Conservation (phyloP, 2,329 filamentous ascomycete species). For the Cordyceps fumosorosea region DNA sequence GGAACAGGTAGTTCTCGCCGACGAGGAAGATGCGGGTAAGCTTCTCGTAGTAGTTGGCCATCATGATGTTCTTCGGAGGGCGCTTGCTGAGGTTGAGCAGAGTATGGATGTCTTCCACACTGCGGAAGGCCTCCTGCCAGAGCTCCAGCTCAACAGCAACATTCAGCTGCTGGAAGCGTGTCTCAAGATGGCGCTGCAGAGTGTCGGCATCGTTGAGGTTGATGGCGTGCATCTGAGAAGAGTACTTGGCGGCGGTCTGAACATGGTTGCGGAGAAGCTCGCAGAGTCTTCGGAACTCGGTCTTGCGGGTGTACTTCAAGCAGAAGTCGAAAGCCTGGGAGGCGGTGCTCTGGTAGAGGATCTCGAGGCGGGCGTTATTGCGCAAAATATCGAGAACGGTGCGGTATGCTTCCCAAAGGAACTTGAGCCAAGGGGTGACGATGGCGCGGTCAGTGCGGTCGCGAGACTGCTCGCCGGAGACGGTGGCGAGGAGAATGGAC, state of each 20-base stretch:
- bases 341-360: slow-evolving; percentile 97
- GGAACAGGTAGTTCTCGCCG: slow-evolving; percentile 98
- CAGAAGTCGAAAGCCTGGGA: slow-evolving; percentile 99
- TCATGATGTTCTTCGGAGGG: slow-evolving; percentile 97
- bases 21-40: slow-evolving; percentile 97
- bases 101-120: slow-evolving; percentile 97
- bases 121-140: slow-evolving; percentile 99
- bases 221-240: slow-evolving; percentile 97
- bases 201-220: slow-evolving; percentile 97
- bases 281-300: slow-evolving; percentile 96
- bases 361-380: slow-evolving; percentile 96
- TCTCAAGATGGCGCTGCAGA: slow-evolving; percentile 93
- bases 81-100: slow-evolving; percentile 96
- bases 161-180: slow-evolving; percentile 96
- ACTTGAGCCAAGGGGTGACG: slow-evolving; percentile 98
- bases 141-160: slow-evolving; percentile 96
- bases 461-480: slow-evolving; percentile 94
- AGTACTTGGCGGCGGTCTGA: slow-evolving; percentile 98
- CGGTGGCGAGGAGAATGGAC: slow-evolving; percentile 93
- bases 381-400: slow-evolving; percentile 97
- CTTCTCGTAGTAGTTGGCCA: slow-evolving; percentile 99
- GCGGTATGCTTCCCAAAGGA: slow-evolving; percentile 98
- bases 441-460: slow-evolving; percentile 97
- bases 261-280: slow-evolving; percentile 98
- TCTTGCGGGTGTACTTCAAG: slow-evolving; percentile 96